Evolutionary conservation across 495 filamentous ascomycete genomes (phyloP), one percentile per base, ranked within the genome.

Genomic region (Polyplosphaeria fusca): DNA sequence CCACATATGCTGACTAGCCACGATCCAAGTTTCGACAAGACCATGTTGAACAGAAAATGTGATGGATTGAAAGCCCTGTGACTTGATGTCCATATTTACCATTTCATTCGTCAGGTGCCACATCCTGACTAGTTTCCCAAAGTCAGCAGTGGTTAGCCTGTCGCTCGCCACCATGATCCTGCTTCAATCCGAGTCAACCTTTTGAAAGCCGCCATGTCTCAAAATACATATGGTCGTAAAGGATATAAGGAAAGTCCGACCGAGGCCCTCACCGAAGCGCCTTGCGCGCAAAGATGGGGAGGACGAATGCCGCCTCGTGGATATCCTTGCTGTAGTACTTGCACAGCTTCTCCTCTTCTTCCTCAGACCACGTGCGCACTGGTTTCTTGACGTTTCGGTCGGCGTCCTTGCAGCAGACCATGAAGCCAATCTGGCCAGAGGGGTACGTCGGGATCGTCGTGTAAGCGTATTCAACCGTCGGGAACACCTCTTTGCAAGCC

Each of bases 401-500:
- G 63, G 82, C 78, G 69, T 97, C 93, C 83, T 97, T 97, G 84
- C 79, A 87, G 84, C 93, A 97, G 61, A 99, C 89, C 90, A 97
- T 95, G 84, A 97, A 99, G 72, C 94, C 94, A 70, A 99, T 99
- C 79, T 96, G 92, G 72, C 94, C 94, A 53, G 88, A 93, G 53
- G 94, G 94, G 80, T 99, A 99, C 68, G 94, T 99, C 52, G 94
- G 94, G 76, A 97, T 99, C 67, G 92, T 96, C 64, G 94, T 97
- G 84, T 95, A 99, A 61, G 88, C 94, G 80, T 97, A 99, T 76
- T 97, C 94, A 71, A 85, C 94, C 53, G 86, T 85, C 45, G 94
- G 91, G 84, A 99, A 99, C 73, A 99, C 88, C 76, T 96, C 89
- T 62, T 85, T 83, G 85, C 94, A 97, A 67, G 90, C 77, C 81